Conservation (phyloP, 176 grass and related monocot genomes). For the Rhynchospora breviuscula region DNA sequence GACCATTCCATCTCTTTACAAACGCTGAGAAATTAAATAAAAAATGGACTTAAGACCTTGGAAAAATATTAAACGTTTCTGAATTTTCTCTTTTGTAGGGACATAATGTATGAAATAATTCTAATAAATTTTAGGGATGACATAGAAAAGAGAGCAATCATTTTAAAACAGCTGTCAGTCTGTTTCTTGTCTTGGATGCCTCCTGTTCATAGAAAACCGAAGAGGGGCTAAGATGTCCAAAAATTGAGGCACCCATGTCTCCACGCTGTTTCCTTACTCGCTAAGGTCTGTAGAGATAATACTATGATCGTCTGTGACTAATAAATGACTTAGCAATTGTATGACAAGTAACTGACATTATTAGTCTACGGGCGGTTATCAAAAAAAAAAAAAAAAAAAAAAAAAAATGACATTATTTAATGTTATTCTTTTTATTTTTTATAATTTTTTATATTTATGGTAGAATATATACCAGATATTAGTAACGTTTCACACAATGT, state of each 20-base stretch:
- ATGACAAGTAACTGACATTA: background rate
- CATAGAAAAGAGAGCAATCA: background rate
- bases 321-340: too few relatives aligned
- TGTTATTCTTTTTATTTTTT: too few relatives aligned
- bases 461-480: background rate
- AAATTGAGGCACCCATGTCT: background rate
- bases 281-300: background rate
- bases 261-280: constrained; percentile 4
- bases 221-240: background rate
- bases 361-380: too few relatives aligned
- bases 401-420: background rate
- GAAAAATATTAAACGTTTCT: too few relatives aligned
- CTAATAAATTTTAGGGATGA: background rate
- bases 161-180: background rate
- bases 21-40: too few relatives aligned
- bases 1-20: too few relatives aligned
- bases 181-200: background rate
- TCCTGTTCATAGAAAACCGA: background rate
- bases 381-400: too few relatives aligned
- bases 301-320: background rate
- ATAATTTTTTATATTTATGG: too few relatives aligned
- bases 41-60: too few relatives aligned
- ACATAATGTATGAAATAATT: background rate
- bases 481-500: background rate
- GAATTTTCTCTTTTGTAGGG: too few relatives aligned